These are phyloP conservation scores for Colletotrichum theobromicola DNA, from an alignment of 2,329 filamentous ascomycete genomes.

Conservation along the genomic window DNA sequence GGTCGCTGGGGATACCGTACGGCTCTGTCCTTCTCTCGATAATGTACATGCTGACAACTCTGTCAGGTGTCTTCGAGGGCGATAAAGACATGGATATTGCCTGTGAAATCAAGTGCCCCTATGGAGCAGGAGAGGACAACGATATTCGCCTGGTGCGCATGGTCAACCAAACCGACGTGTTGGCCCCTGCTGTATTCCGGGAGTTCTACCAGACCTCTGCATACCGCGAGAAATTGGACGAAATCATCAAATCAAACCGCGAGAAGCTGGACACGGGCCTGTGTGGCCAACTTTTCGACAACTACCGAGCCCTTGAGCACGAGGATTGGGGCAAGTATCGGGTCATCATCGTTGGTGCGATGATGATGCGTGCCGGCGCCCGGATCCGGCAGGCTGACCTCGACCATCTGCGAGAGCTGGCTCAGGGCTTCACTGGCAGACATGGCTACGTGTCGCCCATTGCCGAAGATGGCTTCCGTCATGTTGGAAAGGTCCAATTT, in stretches of 20 bases:
- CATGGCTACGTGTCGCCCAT: neutral
- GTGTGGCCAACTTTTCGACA: neutral
- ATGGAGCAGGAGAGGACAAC: neutral
- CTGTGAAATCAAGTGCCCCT: neutral
- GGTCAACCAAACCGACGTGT: neutral
- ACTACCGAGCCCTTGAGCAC: neutral
- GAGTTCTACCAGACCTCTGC: neutral
- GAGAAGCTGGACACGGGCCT: neutral
- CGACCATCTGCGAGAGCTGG: slow-evolving; percentile 21
- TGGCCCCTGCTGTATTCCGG: neutral
- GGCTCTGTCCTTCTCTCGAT: neutral
- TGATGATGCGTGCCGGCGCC: slow-evolving; percentile 29
- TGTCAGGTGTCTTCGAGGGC: neutral
- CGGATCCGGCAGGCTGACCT: slow-evolving; percentile 24
- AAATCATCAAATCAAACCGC: neutral
- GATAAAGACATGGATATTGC: neutral
- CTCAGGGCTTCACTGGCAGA: slow-evolving; percentile 5
- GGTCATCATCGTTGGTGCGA: slow-evolving; percentile 23
- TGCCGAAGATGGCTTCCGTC: slow-evolving; percentile 21
- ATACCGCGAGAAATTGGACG: neutral
- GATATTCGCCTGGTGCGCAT: neutral
- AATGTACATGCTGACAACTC: neutral
- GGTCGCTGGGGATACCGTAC: neutral
- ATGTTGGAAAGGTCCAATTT: slow-evolving; percentile 23
- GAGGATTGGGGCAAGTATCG: slow-evolving; percentile 17